phyloP scores from a whole-genome alignment of 1,139 yeast genomes.

The Zygoascus hellenicus region DNA sequence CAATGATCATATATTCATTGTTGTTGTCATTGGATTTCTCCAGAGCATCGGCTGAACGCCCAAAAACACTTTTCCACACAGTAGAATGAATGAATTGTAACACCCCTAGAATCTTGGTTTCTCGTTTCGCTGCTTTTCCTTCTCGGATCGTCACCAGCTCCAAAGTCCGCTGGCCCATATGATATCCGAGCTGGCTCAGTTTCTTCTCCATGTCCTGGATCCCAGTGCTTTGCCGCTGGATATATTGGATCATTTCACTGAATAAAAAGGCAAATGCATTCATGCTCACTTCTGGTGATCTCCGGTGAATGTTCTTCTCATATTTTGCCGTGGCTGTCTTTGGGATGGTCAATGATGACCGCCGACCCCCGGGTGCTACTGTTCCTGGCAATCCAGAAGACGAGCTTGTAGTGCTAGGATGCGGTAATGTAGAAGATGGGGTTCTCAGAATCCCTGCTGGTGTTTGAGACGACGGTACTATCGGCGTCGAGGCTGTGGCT shows the following conservation, averaged over 20 bases:
- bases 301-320: constrained; percentile 61
- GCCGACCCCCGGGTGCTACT: neutral
- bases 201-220: constrained; percentile 71
- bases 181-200: constrained; percentile 70
- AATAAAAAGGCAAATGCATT: constrained; percentile 66
- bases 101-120: constrained; percentile 65
- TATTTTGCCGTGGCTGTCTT: constrained; percentile 40
- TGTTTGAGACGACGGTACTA: constrained; percentile 29
- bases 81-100: constrained; percentile 78
- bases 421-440: constrained; percentile 31
- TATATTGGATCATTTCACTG: constrained; percentile 65
- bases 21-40: constrained; percentile 80
- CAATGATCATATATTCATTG: constrained; percentile 78
- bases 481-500: constrained; percentile 26
- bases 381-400: neutral
- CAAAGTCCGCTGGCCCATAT: constrained; percentile 54
- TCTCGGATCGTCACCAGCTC: constrained; percentile 56
- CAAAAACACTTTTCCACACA: constrained; percentile 80
- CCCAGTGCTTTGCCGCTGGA: constrained; percentile 59
- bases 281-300: constrained; percentile 59
- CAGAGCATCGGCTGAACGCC: constrained; percentile 76
- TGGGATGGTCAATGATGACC: neutral
- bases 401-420: constrained; percentile 18
- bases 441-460: constrained; percentile 29
- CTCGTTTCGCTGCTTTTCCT: constrained; percentile 69